A percentile compares a stretch with the other conserved stretches of the same genome.
Conservation (phyloP, 305 asterid genomes). For the Fraxinus greggii region DNA sequence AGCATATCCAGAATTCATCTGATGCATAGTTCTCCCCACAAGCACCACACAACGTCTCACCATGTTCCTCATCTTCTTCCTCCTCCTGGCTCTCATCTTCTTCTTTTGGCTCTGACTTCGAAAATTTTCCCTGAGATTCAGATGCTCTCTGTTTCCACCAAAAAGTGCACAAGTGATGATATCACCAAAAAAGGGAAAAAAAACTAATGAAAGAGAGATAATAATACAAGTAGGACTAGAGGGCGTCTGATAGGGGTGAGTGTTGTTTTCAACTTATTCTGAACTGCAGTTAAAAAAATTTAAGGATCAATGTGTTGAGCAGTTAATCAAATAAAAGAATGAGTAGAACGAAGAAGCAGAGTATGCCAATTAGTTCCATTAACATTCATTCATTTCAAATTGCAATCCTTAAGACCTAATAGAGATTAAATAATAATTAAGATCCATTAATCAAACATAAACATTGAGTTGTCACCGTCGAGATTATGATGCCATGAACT, state of each 20-base stretch:
- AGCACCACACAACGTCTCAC: slow-evolving; percentile 59
- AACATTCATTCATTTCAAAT: background rate
- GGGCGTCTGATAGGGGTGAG: background rate
- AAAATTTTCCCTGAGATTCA: slow-evolving; percentile 34
- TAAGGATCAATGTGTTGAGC: background rate
- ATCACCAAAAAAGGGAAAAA: slow-evolving; percentile 6
- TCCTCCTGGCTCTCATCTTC: slow-evolving; percentile 56
- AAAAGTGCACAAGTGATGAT: background rate
- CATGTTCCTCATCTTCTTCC: slow-evolving; percentile 58
- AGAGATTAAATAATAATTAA: background rate
- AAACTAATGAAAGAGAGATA: background rate
- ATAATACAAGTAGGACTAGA: background rate
- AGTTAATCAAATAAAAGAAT: background rate
- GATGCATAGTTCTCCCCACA: slow-evolving; percentile 65
- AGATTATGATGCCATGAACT: background rate
- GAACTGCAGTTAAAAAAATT: background rate
- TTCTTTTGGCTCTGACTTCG: slow-evolving; percentile 46
- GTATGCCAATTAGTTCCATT: background rate
- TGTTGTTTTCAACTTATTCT: background rate
- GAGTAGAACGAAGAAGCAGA: background rate
- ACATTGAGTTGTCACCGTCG: background rate
- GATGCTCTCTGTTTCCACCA: slow-evolving; percentile 39
- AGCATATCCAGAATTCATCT: slow-evolving; percentile 75
- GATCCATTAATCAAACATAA: background rate
- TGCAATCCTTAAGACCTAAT: background rate